Evolutionary conservation across 495 filamentous ascomycete species (phyloP).

Genomic region (Hyaloscypha bicolor): DNA sequence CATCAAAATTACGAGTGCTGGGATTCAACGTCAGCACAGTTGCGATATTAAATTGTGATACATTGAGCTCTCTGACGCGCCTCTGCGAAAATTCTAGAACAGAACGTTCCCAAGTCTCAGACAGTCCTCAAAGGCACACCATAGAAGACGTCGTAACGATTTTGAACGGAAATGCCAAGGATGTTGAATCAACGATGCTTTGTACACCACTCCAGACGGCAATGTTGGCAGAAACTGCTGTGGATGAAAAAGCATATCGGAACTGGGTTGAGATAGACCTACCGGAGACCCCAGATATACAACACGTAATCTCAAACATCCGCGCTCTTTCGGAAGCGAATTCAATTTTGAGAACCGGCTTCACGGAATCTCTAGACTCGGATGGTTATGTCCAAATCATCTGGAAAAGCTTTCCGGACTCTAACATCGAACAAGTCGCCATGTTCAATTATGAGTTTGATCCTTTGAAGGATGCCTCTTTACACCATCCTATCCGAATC

Average conservation of each 20-base stretch:
- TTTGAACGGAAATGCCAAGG: slow-evolving; percentile 26
- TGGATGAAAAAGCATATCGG: slow-evolving; percentile 60
- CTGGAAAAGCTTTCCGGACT: slow-evolving; percentile 51
- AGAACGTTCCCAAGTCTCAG: background rate
- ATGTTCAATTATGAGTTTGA: slow-evolving; percentile 26
- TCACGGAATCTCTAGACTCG: slow-evolving; percentile 49
- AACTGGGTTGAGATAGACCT: slow-evolving; percentile 71
- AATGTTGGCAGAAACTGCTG: slow-evolving; percentile 73
- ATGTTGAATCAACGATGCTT: slow-evolving; percentile 55
- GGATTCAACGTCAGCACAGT: slow-evolving; percentile 55
- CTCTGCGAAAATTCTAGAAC: slow-evolving; percentile 22
- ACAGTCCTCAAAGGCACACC: background rate
- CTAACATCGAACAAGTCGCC: slow-evolving; percentile 44
- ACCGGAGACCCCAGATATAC: slow-evolving; percentile 30
- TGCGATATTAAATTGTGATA: slow-evolving; percentile 58
- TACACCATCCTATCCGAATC: slow-evolving; percentile 43
- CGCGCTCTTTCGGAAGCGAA: slow-evolving; percentile 52
- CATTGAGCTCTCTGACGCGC: slow-evolving; percentile 31
- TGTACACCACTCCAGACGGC: slow-evolving; percentile 73
- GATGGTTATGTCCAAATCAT: slow-evolving; percentile 60
- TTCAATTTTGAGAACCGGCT: slow-evolving; percentile 71
- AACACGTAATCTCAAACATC: slow-evolving; percentile 49
- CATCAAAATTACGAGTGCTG: slow-evolving; percentile 54
- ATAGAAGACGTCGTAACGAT: background rate
- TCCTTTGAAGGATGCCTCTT: slow-evolving; percentile 33